These are phyloP conservation scores for Vitis rotundifolia DNA, from an alignment of 164 flowering plant species.

Conservation along the genomic window DNA sequence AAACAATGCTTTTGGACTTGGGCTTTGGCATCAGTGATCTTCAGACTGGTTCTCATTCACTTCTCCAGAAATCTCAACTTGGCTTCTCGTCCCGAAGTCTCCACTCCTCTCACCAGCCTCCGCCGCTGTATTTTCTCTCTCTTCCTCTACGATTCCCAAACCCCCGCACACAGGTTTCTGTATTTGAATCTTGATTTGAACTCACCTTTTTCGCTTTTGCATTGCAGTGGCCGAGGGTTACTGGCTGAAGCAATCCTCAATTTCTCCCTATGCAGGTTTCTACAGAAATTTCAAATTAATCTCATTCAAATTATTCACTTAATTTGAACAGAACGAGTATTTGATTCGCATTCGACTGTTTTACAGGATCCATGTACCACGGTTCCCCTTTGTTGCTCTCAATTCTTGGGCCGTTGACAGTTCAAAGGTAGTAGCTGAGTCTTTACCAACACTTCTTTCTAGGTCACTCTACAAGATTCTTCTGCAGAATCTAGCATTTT, in stretches of 20 bases:
- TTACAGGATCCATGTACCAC: slow-evolving; percentile 94
- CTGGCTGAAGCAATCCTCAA: slow-evolving; percentile 89
- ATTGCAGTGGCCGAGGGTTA: slow-evolving; percentile 94
- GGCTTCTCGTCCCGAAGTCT: slow-evolving; percentile 84
- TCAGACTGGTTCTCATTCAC: slow-evolving; percentile 55
- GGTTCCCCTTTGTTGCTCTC: slow-evolving; percentile 87
- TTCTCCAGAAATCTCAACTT: slow-evolving; percentile 59
- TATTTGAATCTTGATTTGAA: background rate
- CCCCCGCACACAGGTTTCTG: background rate
- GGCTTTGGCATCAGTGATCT: slow-evolving; percentile 26
- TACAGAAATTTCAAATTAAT: background rate
- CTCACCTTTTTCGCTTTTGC: background rate
- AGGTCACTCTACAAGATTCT: too few species aligned
- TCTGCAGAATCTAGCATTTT: too few species aligned
- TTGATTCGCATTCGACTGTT: background rate
- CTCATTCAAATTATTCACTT: background rate
- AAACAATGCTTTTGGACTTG: slow-evolving; percentile 34
- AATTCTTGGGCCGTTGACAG: slow-evolving; percentile 84
- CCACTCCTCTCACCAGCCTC: slow-evolving; percentile 94
- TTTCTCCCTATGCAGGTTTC: slow-evolving; percentile 94
- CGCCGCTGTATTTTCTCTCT: slow-evolving; percentile 71
- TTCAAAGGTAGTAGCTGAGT: slow-evolving; percentile 42
- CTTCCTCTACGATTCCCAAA: slow-evolving; percentile 2
- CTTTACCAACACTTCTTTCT: background rate
- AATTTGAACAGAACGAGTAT: background rate